These are phyloP conservation scores for Euphorbia schlechtendalii DNA, from an alignment of 441 rosid species.

Conservation along the genomic window DNA sequence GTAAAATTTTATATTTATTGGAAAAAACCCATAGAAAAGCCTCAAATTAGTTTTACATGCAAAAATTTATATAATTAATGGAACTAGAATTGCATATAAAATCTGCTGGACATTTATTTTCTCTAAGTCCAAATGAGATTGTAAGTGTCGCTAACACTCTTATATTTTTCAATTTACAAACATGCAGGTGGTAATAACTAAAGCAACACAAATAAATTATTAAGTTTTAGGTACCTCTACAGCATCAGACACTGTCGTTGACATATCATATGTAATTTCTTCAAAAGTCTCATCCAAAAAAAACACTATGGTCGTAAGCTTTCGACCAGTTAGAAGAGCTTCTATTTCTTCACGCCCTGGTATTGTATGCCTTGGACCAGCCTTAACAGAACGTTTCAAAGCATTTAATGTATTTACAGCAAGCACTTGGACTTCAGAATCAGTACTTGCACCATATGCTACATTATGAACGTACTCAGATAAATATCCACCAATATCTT, in stretches of 20 bases:
- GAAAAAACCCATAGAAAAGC: background rate
- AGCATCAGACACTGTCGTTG: slow-evolving; percentile 91
- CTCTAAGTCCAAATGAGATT: background rate
- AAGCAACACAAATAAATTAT: background rate
- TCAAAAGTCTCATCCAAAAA: slow-evolving; percentile 97
- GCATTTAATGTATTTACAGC: slow-evolving; percentile 81
- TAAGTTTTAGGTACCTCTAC: slow-evolving; percentile 64
- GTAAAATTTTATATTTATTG: background rate
- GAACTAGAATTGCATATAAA: background rate
- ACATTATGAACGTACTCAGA: slow-evolving; percentile 84
- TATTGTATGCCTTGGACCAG: slow-evolving; percentile 85
- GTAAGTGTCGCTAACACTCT: background rate
- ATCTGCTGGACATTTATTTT: background rate
- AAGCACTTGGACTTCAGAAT: slow-evolving; percentile 74
- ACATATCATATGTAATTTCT: slow-evolving; percentile 95
- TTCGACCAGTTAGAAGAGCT: slow-evolving; percentile 76
- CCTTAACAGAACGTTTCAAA: slow-evolving; percentile 85
- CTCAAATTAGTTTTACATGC: too few species aligned
- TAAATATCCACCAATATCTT: slow-evolving; percentile 87
- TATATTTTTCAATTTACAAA: background rate
- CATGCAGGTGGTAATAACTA: background rate
- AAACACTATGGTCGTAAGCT: slow-evolving; percentile 91
- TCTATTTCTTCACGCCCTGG: slow-evolving; percentile 98
- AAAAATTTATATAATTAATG: background rate
- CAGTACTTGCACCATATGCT: slow-evolving; percentile 58